Evolutionary conservation across 805 yeast species (phyloP).

Genomic region (Ogataea ganodermae): DNA sequence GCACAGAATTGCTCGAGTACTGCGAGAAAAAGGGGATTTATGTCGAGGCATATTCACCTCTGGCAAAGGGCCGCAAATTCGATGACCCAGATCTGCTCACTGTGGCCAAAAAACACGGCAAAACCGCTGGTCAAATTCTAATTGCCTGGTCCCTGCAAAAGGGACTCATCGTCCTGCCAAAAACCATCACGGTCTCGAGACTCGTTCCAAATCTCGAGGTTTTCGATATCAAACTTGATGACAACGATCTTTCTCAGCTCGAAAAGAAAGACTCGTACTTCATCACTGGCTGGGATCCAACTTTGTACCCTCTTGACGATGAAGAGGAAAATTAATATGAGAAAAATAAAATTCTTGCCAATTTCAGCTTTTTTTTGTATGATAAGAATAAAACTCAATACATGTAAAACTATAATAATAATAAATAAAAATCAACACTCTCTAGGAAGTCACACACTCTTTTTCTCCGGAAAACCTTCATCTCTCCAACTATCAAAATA

Average conservation of each 20-base stretch:
- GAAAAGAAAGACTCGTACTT: slow-evolving; percentile 24
- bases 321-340: slow-evolving; percentile 10
- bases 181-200: slow-evolving; percentile 38
- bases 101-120: slow-evolving; percentile 50
- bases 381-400: background rate
- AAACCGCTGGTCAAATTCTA: slow-evolving; percentile 58
- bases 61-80: slow-evolving; percentile 54
- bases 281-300: slow-evolving; percentile 27
- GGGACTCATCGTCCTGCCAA: slow-evolving; percentile 51
- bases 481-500: slow-evolving; percentile 60
- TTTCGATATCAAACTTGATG: slow-evolving; percentile 43
- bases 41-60: slow-evolving; percentile 65
- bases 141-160: slow-evolving; percentile 68
- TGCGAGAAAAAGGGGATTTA: slow-evolving; percentile 47
- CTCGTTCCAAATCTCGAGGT: slow-evolving; percentile 44
- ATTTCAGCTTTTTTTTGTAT: background rate
- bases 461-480: slow-evolving; percentile 17
- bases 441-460: background rate
- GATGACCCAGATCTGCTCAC: slow-evolving; percentile 43
- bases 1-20: slow-evolving; percentile 46
- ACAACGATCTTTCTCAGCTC: slow-evolving; percentile 39
- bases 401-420: no score
- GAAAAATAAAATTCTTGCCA: background rate
- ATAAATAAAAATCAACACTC: no score
- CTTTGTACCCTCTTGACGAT: slow-evolving; percentile 21